phyloP scores from a whole-genome alignment of 2,329 filamentous ascomycete species.

The Hypoxylon sp. region DNA sequence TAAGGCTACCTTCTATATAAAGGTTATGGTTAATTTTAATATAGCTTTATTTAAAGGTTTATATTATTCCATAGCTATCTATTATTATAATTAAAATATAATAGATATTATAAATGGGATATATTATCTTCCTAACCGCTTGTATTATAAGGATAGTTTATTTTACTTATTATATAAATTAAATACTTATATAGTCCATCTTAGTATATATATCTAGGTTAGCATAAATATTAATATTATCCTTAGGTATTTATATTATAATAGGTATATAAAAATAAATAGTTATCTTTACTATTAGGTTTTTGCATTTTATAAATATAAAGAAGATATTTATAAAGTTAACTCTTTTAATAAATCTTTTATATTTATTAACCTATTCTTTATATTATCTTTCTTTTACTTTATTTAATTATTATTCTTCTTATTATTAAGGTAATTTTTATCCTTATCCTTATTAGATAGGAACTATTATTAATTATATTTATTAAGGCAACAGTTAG shows the following conservation, averaged over 20 bases:
- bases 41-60: not conserved
- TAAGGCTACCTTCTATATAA: not conserved
- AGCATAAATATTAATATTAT: constrained; percentile 1
- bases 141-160: not conserved
- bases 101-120: not conserved
- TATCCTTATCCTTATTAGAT: no score
- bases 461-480: not conserved
- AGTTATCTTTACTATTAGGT: not conserved
- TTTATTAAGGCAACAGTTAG: not conserved
- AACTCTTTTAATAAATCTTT: not conserved
- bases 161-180: not conserved
- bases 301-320: not conserved
- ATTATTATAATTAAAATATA: not conserved
- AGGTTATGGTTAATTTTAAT: not conserved
- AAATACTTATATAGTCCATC: not conserved
- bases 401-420: not conserved
- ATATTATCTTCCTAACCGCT: not conserved
- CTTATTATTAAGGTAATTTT: not conserved
- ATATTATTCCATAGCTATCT: not conserved
- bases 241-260: not conserved
- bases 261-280: not conserved
- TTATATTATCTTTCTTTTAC: not conserved
- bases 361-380: not conserved
- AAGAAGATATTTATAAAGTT: not conserved
- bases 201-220: not conserved